Evolutionary conservation across 495 filamentous ascomycete species (phyloP).

Genomic region (Penicillium salamii): DNA sequence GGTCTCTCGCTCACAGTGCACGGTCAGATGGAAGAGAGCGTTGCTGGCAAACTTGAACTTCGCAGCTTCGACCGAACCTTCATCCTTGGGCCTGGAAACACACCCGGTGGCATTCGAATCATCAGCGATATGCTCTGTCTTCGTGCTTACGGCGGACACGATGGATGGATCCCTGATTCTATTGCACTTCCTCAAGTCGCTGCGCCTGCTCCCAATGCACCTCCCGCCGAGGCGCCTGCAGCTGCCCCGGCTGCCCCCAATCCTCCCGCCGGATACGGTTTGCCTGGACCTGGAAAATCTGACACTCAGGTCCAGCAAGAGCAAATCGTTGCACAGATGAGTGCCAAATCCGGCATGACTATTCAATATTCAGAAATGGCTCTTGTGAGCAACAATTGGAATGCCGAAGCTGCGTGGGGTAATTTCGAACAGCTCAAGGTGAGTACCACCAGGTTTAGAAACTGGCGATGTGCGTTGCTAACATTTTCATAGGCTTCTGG

Average conservation of each 20-base stretch:
- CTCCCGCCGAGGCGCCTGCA: background rate
- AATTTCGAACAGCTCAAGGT: slow-evolving; percentile 61
- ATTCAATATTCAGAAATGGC: slow-evolving; percentile 69
- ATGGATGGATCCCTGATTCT: slow-evolving; percentile 55
- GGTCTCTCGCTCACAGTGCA: slow-evolving; percentile 79
- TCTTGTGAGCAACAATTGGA: slow-evolving; percentile 68
- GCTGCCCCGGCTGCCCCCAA: slow-evolving; percentile 21
- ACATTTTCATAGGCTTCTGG: slow-evolving; percentile 32
- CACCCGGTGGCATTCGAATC: slow-evolving; percentile 64
- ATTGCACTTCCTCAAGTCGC: slow-evolving; percentile 21
- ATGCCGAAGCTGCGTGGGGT: slow-evolving; percentile 63
- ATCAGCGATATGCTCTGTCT: slow-evolving; percentile 76
- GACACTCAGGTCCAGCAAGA: slow-evolving; percentile 53
- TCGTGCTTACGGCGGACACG: slow-evolving; percentile 60
- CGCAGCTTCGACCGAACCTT: slow-evolving; percentile 87
- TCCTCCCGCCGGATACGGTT: slow-evolving; percentile 37
- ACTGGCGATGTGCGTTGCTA: background rate
- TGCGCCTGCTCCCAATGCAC: slow-evolving; percentile 5
- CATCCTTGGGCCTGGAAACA: slow-evolving; percentile 72
- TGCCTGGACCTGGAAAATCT: slow-evolving; percentile 37
- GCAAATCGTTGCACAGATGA: slow-evolving; percentile 62
- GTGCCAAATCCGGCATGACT: slow-evolving; percentile 68
- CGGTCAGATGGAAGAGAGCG: slow-evolving; percentile 76
- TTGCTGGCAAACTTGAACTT: slow-evolving; percentile 50
- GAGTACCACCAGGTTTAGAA: slow-evolving; percentile 4